phyloP scores from a whole-genome alignment of 176 grass and related monocot genomes.

The Rhynchospora tenuis region DNA sequence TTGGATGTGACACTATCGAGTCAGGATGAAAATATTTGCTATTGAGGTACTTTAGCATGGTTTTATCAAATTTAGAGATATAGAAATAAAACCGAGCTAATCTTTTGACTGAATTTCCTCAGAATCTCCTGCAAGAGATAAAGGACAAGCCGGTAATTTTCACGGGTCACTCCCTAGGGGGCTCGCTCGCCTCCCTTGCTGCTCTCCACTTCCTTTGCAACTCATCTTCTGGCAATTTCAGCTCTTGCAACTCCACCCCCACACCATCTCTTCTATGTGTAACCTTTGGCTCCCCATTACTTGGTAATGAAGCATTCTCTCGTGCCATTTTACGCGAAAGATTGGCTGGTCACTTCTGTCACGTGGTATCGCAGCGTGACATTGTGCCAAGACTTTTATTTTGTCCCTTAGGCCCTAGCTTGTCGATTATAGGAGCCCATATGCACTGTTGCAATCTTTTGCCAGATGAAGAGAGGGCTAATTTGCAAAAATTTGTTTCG shows the following conservation, averaged over 20 bases:
- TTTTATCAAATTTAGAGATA: not conserved
- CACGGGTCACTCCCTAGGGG: slow-evolving; percentile 81
- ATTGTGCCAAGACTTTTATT: slow-evolving; percentile 75
- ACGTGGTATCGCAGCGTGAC: slow-evolving; percentile 71
- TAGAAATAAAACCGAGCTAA: not conserved
- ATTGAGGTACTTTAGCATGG: not conserved
- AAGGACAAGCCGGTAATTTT: slow-evolving; percentile 74
- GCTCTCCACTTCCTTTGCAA: slow-evolving; percentile 72
- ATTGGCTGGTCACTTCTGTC: slow-evolving; percentile 73
- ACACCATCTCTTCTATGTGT: slow-evolving; percentile 53
- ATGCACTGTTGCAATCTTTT: slow-evolving; percentile 50
- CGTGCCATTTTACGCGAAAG: slow-evolving; percentile 59
- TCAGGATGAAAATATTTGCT: not conserved
- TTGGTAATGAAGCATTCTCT: slow-evolving; percentile 68
- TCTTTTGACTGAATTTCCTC: slow-evolving; percentile 25
- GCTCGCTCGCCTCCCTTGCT: slow-evolving; percentile 49
- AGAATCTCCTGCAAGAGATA: slow-evolving; percentile 65
- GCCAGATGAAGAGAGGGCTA: slow-evolving; percentile 31
- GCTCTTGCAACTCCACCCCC: slow-evolving; percentile 19
- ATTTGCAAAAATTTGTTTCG: slow-evolving; percentile 39
- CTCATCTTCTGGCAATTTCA: slow-evolving; percentile 26
- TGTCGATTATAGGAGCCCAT: slow-evolving; percentile 19
- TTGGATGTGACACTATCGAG: slow-evolving; percentile 5
- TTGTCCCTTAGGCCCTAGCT: slow-evolving; percentile 42
- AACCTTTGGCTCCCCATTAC: slow-evolving; percentile 69